A percentile compares a stretch with the other conserved stretches of the same genome.
These are phyloP conservation scores for Tricladium varicosporioides DNA, from an alignment of 2,329 filamentous ascomycete genomes.

Conservation along the genomic window DNA sequence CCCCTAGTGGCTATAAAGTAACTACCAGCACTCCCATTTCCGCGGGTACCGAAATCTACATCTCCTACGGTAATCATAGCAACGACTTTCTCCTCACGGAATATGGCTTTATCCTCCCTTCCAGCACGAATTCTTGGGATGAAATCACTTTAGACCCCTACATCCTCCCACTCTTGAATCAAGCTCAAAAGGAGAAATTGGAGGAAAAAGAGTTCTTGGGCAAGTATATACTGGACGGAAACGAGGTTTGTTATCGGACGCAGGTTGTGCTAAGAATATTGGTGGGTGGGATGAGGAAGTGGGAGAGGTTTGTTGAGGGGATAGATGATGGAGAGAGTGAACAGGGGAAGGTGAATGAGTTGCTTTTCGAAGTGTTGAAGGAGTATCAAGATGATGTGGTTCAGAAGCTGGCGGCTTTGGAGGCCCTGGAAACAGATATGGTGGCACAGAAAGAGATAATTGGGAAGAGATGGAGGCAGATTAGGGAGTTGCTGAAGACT, in stretches of 20 bases:
- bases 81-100: conserved; percentile 73
- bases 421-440: background rate
- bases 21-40: conserved; percentile 49
- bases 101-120: conserved; percentile 43
- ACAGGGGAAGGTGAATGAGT: conserved; percentile 38
- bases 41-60: conserved; percentile 62
- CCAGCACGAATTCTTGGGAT: conserved; percentile 29
- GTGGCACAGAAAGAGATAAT: conserved; percentile 1
- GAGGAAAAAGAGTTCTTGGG: conserved; percentile 49
- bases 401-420: background rate
- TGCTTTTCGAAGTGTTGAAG: conserved; percentile 35
- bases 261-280: conserved; percentile 50
- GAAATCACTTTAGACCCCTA: conserved; percentile 30
- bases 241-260: conserved; percentile 53
- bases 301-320: conserved; percentile 46
- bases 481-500: background rate
- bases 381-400: background rate
- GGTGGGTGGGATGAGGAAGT: conserved; percentile 37
- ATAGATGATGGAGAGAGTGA: conserved; percentile 45
- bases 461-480: conserved; percentile 3
- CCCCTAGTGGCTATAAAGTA: conserved; percentile 52
- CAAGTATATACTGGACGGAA: conserved; percentile 49
- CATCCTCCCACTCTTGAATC: conserved; percentile 27
- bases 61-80: conserved; percentile 67
- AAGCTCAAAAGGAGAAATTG: conserved; percentile 38